Conservation (phyloP, 768 basidiomycete species). For the Leccinum aurantiacum region DNA sequence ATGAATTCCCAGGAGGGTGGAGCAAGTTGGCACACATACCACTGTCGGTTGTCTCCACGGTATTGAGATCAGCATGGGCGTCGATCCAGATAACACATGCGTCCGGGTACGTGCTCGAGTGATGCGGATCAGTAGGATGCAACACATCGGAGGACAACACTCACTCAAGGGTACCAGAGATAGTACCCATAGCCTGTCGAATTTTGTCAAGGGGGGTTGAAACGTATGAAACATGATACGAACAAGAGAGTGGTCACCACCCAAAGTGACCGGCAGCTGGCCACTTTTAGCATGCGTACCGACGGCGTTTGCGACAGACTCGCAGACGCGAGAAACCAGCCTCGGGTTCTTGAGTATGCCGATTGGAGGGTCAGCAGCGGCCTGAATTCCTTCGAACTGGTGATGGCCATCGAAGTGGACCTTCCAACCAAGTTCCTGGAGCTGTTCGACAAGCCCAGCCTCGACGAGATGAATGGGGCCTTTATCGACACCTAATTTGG, state of each 20-base stretch:
- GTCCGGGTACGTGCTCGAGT: constrained; percentile 63
- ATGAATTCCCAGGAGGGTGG: constrained; percentile 2
- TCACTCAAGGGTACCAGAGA: constrained; percentile 82
- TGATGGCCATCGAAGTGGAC: constrained; percentile 91
- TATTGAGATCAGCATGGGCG: constrained; percentile 97
- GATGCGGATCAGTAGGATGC: constrained; percentile 5
- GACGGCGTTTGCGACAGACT: constrained; percentile 79
- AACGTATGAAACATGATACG: constrained; percentile 27
- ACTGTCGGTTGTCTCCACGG: constrained; percentile 73
- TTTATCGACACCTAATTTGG: constrained; percentile 77
- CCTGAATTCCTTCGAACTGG: constrained; percentile 75
- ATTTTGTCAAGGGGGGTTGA: constrained; percentile 1
- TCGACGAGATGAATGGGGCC: constrained; percentile 88
- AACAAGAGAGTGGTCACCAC: constrained; percentile 94
- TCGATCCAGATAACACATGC: constrained; percentile 95
- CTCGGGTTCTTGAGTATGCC: constrained; percentile 90
- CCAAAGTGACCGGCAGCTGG: constrained; percentile 83
- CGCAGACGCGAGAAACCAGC: constrained; percentile 77
- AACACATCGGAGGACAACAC: constrained; percentile 14
- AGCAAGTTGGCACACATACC: constrained; percentile 39
- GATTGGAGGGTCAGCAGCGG: constrained; percentile 60
- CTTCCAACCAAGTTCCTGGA: constrained; percentile 79
- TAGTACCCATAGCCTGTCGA: constrained; percentile 83
- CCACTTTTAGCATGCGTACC: constrained; percentile 74
- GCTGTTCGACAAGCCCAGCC: constrained; percentile 78